Evolutionary conservation across 2,329 filamentous ascomycete species (phyloP).

Genomic region (Colletotrichum coccodes): DNA sequence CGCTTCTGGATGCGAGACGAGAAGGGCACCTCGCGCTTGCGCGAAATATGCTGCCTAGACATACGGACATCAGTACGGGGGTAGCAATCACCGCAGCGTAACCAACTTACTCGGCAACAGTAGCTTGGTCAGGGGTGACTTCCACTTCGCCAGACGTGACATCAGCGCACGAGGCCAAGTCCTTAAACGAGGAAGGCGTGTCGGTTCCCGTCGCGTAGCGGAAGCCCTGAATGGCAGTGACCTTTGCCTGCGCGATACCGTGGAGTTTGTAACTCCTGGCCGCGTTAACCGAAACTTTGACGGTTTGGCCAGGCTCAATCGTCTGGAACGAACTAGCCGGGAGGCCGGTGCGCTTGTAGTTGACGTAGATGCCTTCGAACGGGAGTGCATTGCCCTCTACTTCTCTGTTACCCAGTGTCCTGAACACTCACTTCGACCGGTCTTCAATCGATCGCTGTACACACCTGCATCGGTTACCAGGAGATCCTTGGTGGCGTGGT

Average conservation of each 20-base stretch:
- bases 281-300: slow-evolving; percentile 29
- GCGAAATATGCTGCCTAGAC: slow-evolving; percentile 15
- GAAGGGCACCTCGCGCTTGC: slow-evolving; percentile 2
- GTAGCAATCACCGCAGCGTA: no score
- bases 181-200: slow-evolving; percentile 10
- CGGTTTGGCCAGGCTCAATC: slow-evolving; percentile 25
- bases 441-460: neutral
- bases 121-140: slow-evolving; percentile 17
- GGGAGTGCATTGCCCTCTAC: slow-evolving; percentile 25
- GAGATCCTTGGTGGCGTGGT: slow-evolving; percentile 31
- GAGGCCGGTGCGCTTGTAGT: slow-evolving; percentile 28
- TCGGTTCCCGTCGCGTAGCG: slow-evolving; percentile 17
- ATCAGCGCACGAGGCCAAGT: slow-evolving; percentile 15
- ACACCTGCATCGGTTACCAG: slow-evolving; percentile 27
- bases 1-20: slow-evolving; percentile 28
- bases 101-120: slow-evolving; percentile 10
- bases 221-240: slow-evolving; percentile 30
- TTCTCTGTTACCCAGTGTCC: neutral
- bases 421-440: accelerated
- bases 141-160: slow-evolving; percentile 19
- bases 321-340: slow-evolving; percentile 20
- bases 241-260: slow-evolving; percentile 21
- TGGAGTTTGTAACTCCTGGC: slow-evolving; percentile 30
- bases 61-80: neutral
- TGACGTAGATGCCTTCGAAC: slow-evolving; percentile 28